Base-by-base conservation (phyloP, 1,139 yeast species). In the Candida smagusa region DNA sequence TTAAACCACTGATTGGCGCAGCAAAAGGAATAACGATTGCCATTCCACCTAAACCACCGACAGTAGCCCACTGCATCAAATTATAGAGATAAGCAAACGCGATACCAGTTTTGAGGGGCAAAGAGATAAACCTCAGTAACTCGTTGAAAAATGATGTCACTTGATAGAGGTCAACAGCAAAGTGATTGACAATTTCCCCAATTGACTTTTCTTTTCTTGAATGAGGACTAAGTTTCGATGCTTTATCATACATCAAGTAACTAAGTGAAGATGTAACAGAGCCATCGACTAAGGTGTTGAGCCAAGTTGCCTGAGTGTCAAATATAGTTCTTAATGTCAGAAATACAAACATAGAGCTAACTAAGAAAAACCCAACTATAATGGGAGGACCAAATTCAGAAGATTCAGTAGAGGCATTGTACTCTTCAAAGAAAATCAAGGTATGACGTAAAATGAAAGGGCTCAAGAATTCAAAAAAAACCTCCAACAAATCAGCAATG, bases 131-230 rank as follows among this genome's bases (percentile, higher is more conserved):
- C 37, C 59, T 63, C 23, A 57, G 51, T 12, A 65, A 48, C 28
- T 52, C 47, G 25, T 50, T 53, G 26, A 63, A 58, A 39, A 58
- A 41, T n/a, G 44, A 41, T 8, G 55, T 45, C 9, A 67, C 46
- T 1, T 54, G 51, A n/a, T 43, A 42, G 9, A 65, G 58, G 48
- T 68, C 74, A 38, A 63, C 65, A 1, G 73, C 59, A 38, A 68
- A 54, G 42, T 65, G 64, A 39, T 60, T 66, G 24, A 68, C 61
- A 33, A 68, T 60, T 39, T 68, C 74, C 34, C 74, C 73, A 3
- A 67, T 63, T 9, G 69, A 52, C 37, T 65, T 66, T n/a, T 55
- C 52, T 39, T 60, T 66, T 38, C 67, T 58, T 12, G 66, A 57
- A 31, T 54, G 54, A 7, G 63, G 61, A 12, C 62, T 56, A 30